Evolutionary conservation across 129 eudicot genomes (phyloP), one percentile per base, ranked within the genome.

Genomic region (Flaveria robusta): DNA sequence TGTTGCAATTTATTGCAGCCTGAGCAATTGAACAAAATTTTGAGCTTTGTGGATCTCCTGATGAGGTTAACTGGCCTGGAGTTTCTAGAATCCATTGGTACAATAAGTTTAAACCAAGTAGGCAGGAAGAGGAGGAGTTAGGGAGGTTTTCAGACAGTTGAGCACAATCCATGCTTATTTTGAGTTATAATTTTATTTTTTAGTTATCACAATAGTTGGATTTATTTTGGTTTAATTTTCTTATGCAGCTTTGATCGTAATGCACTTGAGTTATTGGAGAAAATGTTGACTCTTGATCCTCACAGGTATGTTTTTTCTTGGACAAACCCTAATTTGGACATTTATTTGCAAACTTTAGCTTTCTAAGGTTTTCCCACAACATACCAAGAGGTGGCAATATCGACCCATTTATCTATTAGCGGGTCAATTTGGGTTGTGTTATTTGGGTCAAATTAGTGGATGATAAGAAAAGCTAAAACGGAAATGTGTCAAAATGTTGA

Each of bases 31-130:
- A 91, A 81, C 55, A 94, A 88, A 75, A 94, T 94, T 91, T 82
- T 55, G 91, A 94, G 83, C 82, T 91, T 39, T 94, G 96, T 74
- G 98, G 98, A 51, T 84, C 91, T 63, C 96, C 98, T 58, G 94
- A 82, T 60, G 98, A 94, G 86, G 70, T 62, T 7, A 91, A 80
- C 76, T 94, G 98, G 98, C 98, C 97, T 52, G 98, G 97, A 69
- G 96, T 91, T 52, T 88, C 96, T 18, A 86, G 79, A 84, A 89
- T 85, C 49, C 93, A 88, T 7, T 87, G 88, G 93, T 94, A 91
- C 65, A 81, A 55, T 81, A 94, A 88, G 80, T 89, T 82, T 70
- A 91, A 88, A 78, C 97, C 96, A 55, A 72, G 85, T 23, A 87
- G 88, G 70, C 90, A 81, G 65, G 90, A 88, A 87, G 77, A 87